Percentiles rank a stretch among this genome's conserved stretches.
Evolutionary conservation across 2,329 filamentous ascomycete species (phyloP).

Genomic region (Fusarium cyanostomum): DNA sequence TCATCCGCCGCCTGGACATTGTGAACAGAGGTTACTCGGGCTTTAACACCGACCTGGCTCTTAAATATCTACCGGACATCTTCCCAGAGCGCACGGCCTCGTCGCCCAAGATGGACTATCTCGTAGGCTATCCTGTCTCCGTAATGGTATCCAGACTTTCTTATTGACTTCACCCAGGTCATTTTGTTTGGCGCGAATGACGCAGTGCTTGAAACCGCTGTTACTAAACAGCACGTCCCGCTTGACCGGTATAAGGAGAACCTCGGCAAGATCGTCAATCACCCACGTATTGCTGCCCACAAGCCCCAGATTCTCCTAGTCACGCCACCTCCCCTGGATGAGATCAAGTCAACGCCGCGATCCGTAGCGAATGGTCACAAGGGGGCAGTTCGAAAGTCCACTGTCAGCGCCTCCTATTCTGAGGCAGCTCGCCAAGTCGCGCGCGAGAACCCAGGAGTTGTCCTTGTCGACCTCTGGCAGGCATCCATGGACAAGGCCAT

Average conservation of each 20-base stretch:
- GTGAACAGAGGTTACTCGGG: conserved; percentile 89
- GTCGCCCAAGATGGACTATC: conserved; percentile 69
- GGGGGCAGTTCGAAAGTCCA: conserved; percentile 55
- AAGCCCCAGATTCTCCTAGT: conserved; percentile 78
- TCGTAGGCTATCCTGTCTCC: conserved; percentile 58
- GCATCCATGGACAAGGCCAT: conserved; percentile 77
- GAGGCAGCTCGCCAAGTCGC: conserved; percentile 72
- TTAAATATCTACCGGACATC: conserved; percentile 74
- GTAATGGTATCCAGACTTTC: not conserved
- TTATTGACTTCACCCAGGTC: conserved; percentile 59
- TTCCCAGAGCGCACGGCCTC: conserved; percentile 70
- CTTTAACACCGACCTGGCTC: conserved; percentile 81
- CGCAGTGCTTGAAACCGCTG: conserved; percentile 71
- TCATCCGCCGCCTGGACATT: conserved; percentile 81
- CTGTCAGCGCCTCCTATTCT: conserved; percentile 66
- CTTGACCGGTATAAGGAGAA: conserved; percentile 80
- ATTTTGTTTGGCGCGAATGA: conserved; percentile 94
- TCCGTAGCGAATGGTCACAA: conserved; percentile 59
- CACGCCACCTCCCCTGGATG: conserved; percentile 84
- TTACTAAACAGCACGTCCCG: conserved; percentile 78
- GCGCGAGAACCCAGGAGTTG: conserved; percentile 70
- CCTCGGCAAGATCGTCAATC: conserved; percentile 74
- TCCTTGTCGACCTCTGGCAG: conserved; percentile 82
- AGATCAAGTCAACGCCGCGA: conserved; percentile 68
- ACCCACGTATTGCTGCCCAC: conserved; percentile 75